phyloP scores from a whole-genome alignment of 805 yeast species.

The Candida schatavii region DNA sequence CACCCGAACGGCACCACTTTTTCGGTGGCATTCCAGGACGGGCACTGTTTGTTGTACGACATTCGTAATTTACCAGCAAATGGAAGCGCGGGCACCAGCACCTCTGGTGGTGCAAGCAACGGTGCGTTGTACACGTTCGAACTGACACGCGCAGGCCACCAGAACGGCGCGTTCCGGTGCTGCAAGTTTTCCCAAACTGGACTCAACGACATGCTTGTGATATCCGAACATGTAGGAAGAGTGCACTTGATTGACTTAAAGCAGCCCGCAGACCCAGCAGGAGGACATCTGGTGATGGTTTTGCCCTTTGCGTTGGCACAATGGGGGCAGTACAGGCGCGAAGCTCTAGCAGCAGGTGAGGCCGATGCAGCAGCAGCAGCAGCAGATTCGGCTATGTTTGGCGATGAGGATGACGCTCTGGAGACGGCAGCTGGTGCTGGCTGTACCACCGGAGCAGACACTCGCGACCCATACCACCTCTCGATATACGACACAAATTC shows the following conservation, averaged over 20 bases:
- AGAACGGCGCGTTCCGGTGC: conserved; percentile 67
- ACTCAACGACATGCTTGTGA: conserved; percentile 69
- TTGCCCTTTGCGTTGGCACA: conserved; percentile 53
- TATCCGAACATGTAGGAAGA: conserved; percentile 83
- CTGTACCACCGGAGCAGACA: conserved; percentile 1
- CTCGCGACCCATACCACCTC: conserved; percentile 8
- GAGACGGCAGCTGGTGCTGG: too few species aligned
- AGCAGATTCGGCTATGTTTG: conserved; percentile 1
- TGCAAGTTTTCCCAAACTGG: conserved; percentile 49
- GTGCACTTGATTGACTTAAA: conserved; percentile 83
- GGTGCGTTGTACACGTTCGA: conserved; percentile 51
- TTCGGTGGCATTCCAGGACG: conserved; percentile 84
- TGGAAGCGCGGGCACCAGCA: background rate
- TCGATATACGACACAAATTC: conserved; percentile 11
- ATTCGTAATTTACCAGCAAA: conserved; percentile 48
- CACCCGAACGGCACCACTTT: conserved; percentile 72
- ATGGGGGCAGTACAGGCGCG: conserved; percentile 25
- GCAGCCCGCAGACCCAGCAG: conserved; percentile 26
- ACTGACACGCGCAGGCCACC: conserved; percentile 57
- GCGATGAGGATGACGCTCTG: background rate
- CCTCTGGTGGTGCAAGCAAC: background rate
- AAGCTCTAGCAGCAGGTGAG: conserved; percentile 1
- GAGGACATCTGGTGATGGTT: conserved; percentile 72
- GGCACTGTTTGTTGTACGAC: conserved; percentile 75
- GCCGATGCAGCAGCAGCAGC: conserved; percentile 6